Conservation (phyloP, 805 yeast genomes). For the Yarrowia phangngaensis region DNA sequence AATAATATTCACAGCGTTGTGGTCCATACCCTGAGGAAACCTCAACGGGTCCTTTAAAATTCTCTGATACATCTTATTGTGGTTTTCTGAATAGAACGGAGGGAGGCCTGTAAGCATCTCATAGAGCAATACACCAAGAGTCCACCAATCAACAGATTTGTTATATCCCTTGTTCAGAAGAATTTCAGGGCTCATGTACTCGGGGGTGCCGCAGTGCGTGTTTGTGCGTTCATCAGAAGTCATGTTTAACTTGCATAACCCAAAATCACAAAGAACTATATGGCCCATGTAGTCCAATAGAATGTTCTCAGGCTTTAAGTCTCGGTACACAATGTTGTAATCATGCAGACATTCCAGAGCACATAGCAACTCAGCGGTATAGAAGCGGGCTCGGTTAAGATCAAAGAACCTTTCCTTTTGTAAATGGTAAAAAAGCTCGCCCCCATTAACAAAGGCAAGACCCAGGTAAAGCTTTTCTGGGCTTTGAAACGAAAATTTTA, state of each 20-base stretch:
- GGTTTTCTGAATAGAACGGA: slow-evolving; percentile 94
- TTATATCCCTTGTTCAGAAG: slow-evolving; percentile 90
- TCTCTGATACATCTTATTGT: slow-evolving; percentile 88
- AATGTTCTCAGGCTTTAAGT: slow-evolving; percentile 93
- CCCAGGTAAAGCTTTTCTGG: slow-evolving; percentile 92
- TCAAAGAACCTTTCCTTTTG: slow-evolving; percentile 88
- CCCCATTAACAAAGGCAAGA: slow-evolving; percentile 91
- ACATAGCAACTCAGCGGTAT: slow-evolving; percentile 87
- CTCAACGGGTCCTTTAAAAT: slow-evolving; percentile 82
- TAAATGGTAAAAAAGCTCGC: slow-evolving; percentile 90
- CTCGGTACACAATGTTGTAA: slow-evolving; percentile 89
- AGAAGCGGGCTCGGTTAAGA: slow-evolving; percentile 86
- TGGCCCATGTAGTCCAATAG: slow-evolving; percentile 94
- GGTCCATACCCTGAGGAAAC: slow-evolving; percentile 84
- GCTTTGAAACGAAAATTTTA: slow-evolving; percentile 91
- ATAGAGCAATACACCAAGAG: slow-evolving; percentile 88
- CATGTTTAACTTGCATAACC: slow-evolving; percentile 94
- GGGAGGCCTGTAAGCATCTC: slow-evolving; percentile 98
- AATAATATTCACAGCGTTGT: slow-evolving; percentile 78
- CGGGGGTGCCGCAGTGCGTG: slow-evolving; percentile 98
- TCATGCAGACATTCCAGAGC: slow-evolving; percentile 91
- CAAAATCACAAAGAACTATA: slow-evolving; percentile 95
- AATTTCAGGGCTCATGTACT: slow-evolving; percentile 93
- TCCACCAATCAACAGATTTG: slow-evolving; percentile 98
- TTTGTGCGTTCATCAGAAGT: slow-evolving; percentile 74